These are phyloP conservation scores for Bolboschoenoplectus hybrid DNA, from an alignment of 202 grass and related monocot species.

Conservation along the genomic window DNA sequence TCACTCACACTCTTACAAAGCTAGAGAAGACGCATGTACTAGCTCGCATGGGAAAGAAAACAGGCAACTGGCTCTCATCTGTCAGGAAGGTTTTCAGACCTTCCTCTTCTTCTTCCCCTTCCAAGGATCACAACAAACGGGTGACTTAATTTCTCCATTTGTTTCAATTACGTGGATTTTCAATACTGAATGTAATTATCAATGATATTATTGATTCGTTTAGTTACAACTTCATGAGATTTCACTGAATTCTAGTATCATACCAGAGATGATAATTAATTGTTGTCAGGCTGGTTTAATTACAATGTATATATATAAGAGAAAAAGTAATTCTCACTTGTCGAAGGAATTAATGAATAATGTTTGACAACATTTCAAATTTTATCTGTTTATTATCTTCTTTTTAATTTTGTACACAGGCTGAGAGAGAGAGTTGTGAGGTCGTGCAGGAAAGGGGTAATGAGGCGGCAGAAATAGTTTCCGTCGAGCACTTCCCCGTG, in stretches of 20 bases:
- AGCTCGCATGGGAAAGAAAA: slow-evolving; percentile 75
- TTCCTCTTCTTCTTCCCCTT: slow-evolving; percentile 47
- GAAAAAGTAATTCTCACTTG: neutral
- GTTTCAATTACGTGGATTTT: no score
- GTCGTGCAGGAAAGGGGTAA: slow-evolving; percentile 24
- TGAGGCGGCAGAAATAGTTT: slow-evolving; percentile 62
- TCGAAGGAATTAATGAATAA: neutral
- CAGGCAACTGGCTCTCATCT: slow-evolving; percentile 58
- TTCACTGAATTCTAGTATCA: slow-evolving; percentile 2
- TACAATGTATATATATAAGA: neutral
- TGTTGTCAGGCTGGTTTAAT: neutral
- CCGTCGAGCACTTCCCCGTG: slow-evolving; percentile 68
- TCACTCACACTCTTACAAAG: neutral
- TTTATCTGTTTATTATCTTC: neutral
- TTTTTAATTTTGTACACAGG: neutral
- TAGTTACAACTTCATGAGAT: neutral
- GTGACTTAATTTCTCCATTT: slow-evolving; percentile 23
- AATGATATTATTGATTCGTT: neutral
- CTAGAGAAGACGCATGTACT: slow-evolving; percentile 32
- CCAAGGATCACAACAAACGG: slow-evolving; percentile 12
- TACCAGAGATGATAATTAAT: neutral
- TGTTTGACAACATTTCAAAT: neutral
- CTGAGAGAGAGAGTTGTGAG: slow-evolving; percentile 11
- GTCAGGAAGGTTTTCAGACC: slow-evolving; percentile 73
- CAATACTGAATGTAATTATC: neutral